phyloP scores from a whole-genome alignment of 768 basidiomycete species.

The Phanerochaete carnosa region DNA sequence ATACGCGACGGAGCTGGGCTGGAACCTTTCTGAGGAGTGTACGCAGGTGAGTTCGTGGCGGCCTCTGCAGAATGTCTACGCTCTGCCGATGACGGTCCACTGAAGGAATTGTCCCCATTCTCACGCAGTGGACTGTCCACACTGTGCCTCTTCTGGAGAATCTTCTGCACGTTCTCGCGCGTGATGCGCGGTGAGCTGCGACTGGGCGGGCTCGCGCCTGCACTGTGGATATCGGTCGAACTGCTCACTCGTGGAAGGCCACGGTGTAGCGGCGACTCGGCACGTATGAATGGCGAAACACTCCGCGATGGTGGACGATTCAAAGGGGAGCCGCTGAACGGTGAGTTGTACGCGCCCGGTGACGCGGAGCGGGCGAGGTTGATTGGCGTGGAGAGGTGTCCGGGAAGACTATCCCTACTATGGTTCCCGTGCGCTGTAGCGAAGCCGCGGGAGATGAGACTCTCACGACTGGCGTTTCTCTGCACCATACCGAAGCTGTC shows the following conservation, averaged over 20 bases:
- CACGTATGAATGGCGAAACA: conserved; percentile 12
- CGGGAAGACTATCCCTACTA: conserved; percentile 5
- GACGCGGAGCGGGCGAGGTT: conserved; percentile 6
- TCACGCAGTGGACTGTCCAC: conserved; percentile 37
- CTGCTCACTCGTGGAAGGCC: conserved; percentile 12
- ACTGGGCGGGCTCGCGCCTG: conserved; percentile 20
- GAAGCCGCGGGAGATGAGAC: neutral
- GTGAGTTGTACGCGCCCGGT: neutral
- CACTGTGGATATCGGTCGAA: conserved; percentile 15
- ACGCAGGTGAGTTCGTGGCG: neutral
- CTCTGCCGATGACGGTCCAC: neutral
- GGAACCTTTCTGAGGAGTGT: neutral
- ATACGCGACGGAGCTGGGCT: neutral
- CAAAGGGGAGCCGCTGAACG: neutral
- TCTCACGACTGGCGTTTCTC: conserved; percentile 5
- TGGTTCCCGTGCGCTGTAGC: conserved; percentile 1
- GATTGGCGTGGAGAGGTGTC: conserved; percentile 4
- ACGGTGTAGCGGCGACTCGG: neutral
- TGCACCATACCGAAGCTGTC: conserved; percentile 2
- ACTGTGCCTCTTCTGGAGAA: conserved; percentile 43
- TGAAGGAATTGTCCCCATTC: neutral
- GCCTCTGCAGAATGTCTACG: neutral
- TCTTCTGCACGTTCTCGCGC: conserved; percentile 50
- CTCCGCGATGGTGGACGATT: conserved; percentile 8
- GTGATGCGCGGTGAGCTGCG: conserved; percentile 43